Evolutionary conservation across 1,139 yeast species (phyloP).

Genomic region (Saccharomyces pastorianus): DNA sequence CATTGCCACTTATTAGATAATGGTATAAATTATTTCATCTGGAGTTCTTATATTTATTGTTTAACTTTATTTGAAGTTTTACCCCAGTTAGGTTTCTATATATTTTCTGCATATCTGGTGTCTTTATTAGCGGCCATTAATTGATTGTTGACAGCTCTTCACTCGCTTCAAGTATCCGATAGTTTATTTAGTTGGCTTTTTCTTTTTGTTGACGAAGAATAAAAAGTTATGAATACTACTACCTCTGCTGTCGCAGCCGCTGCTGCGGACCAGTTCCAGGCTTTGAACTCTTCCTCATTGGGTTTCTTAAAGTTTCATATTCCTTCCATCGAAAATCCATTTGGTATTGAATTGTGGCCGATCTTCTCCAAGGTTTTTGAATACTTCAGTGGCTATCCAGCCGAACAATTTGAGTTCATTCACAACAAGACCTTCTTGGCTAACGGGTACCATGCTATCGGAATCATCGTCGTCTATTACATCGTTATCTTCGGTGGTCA

Average conservation of each 20-base stretch:
- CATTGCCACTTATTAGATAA: background rate
- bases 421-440: constrained; percentile 62
- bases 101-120: background rate
- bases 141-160: background rate
- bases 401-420: constrained; percentile 57
- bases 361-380: constrained; percentile 57
- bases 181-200: background rate
- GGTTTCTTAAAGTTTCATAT: constrained; percentile 21
- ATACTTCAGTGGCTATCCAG: constrained; percentile 54
- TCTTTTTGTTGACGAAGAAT: background rate
- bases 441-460: constrained; percentile 57
- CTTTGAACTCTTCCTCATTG: constrained; percentile 6
- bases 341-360: constrained; percentile 88
- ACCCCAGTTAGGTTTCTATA: background rate
- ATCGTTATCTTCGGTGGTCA: constrained; percentile 80
- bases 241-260: constrained; percentile 6
- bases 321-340: constrained; percentile 76
- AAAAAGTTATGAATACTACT: background rate
- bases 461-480: constrained; percentile 62
- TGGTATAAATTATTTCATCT: background rate
- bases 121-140: background rate
- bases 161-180: background rate
- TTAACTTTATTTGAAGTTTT: background rate
- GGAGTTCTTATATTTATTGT: background rate
- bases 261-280: constrained; percentile 4